Percentiles rank a stretch among this genome's conserved stretches.
Evolutionary conservation across 108 stramenopile species (phyloP).

Genomic region (Chaetoceros muelleri): DNA sequence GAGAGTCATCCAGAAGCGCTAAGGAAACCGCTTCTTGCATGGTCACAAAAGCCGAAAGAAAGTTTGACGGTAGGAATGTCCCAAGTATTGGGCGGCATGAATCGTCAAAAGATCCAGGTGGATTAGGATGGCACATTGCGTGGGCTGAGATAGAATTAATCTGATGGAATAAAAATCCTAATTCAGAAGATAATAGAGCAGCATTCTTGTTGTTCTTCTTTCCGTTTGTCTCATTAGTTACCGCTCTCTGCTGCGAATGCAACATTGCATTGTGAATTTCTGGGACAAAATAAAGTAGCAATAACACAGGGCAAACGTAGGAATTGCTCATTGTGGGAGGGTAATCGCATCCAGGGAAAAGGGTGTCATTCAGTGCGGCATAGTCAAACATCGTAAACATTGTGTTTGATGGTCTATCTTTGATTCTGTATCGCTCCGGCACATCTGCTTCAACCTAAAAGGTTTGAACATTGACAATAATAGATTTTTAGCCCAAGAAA

Average conservation of each 20-base stretch:
- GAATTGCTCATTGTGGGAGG: conserved; percentile 50
- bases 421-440: conserved; percentile 48
- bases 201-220: conserved; percentile 18
- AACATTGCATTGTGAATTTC: conserved; percentile 47
- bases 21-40: conserved; percentile 70
- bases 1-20: conserved; percentile 67
- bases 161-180: conserved; percentile 69
- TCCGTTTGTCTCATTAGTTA: neutral
- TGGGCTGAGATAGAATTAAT: conserved; percentile 55
- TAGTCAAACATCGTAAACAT: conserved; percentile 52
- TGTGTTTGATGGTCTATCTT: conserved; percentile 33
- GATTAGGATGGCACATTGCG: conserved; percentile 35
- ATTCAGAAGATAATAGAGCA: conserved; percentile 39
- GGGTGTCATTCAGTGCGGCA: conserved; percentile 48
- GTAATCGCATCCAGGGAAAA: conserved; percentile 81
- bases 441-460: conserved; percentile 20
- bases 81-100: conserved; percentile 27
- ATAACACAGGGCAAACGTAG: conserved; percentile 41
- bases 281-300: conserved; percentile 59
- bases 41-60: conserved; percentile 42
- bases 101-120: neutral
- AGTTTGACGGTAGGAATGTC: conserved; percentile 62
- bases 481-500: too few relatives aligned
- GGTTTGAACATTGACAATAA: too few relatives aligned
- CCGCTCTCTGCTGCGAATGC: conserved; percentile 15